Evolutionary conservation across 2,329 filamentous ascomycete species (phyloP).

Genomic region (Penicillium janthinellum): DNA sequence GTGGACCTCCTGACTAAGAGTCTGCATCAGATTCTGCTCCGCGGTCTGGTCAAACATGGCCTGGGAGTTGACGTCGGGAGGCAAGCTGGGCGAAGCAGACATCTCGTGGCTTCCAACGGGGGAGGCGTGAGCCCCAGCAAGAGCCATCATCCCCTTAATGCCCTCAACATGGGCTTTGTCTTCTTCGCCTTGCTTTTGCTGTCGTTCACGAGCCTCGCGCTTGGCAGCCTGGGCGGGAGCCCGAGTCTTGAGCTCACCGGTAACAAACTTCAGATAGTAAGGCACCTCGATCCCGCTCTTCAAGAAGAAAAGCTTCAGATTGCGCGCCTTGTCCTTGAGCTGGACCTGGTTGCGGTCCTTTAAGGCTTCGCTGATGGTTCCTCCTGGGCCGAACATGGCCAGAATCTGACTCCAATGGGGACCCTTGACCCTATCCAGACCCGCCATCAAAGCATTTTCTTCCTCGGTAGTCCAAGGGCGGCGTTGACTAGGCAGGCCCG

Average conservation of each 20-base stretch:
- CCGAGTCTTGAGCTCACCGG: constrained; percentile 83
- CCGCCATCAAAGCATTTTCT: constrained; percentile 86
- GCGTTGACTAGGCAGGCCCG: constrained; percentile 60
- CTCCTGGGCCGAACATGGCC: constrained; percentile 76
- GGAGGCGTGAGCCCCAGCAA: constrained; percentile 46
- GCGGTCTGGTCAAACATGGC: constrained; percentile 43
- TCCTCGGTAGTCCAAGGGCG: constrained; percentile 87
- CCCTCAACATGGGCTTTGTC: constrained; percentile 52
- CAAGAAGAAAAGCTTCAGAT: constrained; percentile 86
- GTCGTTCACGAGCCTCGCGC: constrained; percentile 50
- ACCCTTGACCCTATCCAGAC: constrained; percentile 83
- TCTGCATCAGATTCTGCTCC: constrained; percentile 48
- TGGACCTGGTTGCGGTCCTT: constrained; percentile 91
- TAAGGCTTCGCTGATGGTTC: constrained; percentile 77
- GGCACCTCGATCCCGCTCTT: constrained; percentile 92
- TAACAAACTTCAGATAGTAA: constrained; percentile 82
- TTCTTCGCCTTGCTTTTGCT: constrained; percentile 49
- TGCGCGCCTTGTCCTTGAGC: constrained; percentile 87
- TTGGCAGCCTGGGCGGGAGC: constrained; percentile 66
- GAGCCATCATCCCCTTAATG: constrained; percentile 51
- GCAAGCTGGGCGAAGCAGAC: constrained; percentile 42
- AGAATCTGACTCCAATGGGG: constrained; percentile 94
- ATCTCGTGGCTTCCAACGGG: constrained; percentile 39
- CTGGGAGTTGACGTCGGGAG: constrained; percentile 36
- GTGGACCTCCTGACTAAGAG: constrained; percentile 46